Evolutionary conservation across 2,329 filamentous ascomycete species (phyloP).

Genomic region (Colletotrichum truncatum): DNA sequence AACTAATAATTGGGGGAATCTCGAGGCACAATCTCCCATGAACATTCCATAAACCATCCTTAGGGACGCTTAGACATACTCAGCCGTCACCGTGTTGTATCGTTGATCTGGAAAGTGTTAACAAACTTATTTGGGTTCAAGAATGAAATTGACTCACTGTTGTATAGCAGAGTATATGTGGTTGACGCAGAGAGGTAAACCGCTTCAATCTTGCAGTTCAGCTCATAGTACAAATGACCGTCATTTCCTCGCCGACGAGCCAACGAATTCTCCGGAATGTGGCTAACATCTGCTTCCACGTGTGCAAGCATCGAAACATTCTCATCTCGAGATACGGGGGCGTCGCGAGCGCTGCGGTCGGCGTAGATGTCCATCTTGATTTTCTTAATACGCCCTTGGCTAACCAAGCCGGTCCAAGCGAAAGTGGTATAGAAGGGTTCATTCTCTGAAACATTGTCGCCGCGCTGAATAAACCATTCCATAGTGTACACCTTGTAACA

Average conservation of each 20-base stretch:
- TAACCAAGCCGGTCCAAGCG: constrained; percentile 42
- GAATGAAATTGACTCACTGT: constrained; percentile 41
- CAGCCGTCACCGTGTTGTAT: constrained; percentile 51
- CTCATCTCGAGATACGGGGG: constrained; percentile 45
- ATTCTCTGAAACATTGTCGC: constrained; percentile 50
- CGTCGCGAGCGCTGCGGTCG: constrained; percentile 38
- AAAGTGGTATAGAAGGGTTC: constrained; percentile 45
- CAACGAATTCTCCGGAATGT: constrained; percentile 48
- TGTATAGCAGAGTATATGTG: constrained; percentile 52
- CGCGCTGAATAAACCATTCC: constrained; percentile 53
- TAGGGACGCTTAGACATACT: constrained; percentile 54
- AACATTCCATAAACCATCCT: too few species aligned
- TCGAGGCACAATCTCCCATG: too few species aligned
- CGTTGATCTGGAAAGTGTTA: constrained; percentile 43
- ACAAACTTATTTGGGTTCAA: neutral
- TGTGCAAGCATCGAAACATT: constrained; percentile 47
- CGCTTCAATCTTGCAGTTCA: constrained; percentile 50
- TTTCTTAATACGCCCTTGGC: constrained; percentile 41
- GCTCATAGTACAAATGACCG: constrained; percentile 49
- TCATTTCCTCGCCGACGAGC: constrained; percentile 44
- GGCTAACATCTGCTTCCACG: constrained; percentile 50
- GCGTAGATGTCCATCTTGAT: constrained; percentile 47
- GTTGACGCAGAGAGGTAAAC: constrained; percentile 52
- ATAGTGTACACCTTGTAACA: constrained; percentile 49
- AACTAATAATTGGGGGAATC: too few species aligned